Evolutionary conservation across 225 moss, liverwort and hornwort species (phyloP), one percentile per base, ranked within the genome.

Genomic region (Neckera pumila): DNA sequence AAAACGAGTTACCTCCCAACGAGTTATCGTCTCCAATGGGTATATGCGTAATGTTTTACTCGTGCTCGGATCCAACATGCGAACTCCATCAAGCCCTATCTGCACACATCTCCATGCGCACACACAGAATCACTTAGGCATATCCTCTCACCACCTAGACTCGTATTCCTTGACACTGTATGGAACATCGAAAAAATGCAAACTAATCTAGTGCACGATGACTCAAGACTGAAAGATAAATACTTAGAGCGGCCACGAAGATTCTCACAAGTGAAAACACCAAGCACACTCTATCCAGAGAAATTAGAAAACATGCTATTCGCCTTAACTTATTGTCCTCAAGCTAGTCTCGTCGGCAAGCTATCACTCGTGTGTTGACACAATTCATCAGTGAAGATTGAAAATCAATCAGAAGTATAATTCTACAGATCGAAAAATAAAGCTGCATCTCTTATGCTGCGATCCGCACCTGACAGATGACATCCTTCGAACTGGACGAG

Each of bases 71-170:
- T 98, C 97, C 91, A 98, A 87, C 96, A 98, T 96, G 81, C 97
- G 94, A 18, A 98, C 97, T 89, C 98, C 97, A 90, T 98, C 98
- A 51, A 98, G 94, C 27, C 98, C 98, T 93, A 98, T 98, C 98
- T 97, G 96, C 89, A 91, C 91, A 90, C 57, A 57, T 40, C 49
- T 81, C 85, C 90, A 83, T 25, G 58, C 26, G 30, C 86, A 59
- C 49, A 81, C 47, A 66, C 14, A 65, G 49, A 66, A 67, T 66
- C 54, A 72, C 42, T 89, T 38, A 82, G 25, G 34, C 14, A 61
- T 80, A 84, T 75, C 57, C 78, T 62, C 53, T 79, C 59, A 20
- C 42, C 30, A 59, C 79, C 28, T 28, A 40, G 25, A 79, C 67
- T 79, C 73, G 28, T 34, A 64, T 53, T 76, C 53, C 53, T 76